Percentiles rank a stretch among this genome's conserved stretches.
These are phyloP conservation scores for Backusella tuberculispora DNA, from an alignment of 192 early-diverging fungal genomes.

Conservation along the genomic window DNA sequence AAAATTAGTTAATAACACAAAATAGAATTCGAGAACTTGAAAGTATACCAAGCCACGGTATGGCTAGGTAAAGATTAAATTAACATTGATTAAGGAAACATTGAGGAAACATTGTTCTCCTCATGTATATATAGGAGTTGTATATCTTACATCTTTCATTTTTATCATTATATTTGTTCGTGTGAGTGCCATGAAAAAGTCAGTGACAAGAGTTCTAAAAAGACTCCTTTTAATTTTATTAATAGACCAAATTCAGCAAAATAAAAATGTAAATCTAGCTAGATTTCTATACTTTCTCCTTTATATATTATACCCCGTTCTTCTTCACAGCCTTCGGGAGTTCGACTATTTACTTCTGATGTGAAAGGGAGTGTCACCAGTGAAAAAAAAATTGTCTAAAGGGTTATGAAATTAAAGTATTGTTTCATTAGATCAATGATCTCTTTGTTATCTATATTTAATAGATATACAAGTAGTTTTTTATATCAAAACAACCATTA, in stretches of 20 bases:
- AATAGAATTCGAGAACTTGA: constrained; percentile 11
- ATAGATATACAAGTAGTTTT: neutral
- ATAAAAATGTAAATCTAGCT: constrained; percentile 13
- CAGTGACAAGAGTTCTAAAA: neutral
- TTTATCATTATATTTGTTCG: neutral
- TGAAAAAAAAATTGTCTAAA: neutral
- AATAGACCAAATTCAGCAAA: constrained; percentile 17
- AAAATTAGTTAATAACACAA: constrained; percentile 14
- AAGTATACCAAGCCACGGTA: constrained; percentile 9
- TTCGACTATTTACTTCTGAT: neutral
- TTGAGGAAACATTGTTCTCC: neutral
- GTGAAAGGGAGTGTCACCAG: constrained; percentile 1
- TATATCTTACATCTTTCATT: neutral
- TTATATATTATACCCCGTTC: neutral
- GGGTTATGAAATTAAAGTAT: neutral
- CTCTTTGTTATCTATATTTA: neutral
- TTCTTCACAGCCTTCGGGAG: constrained; percentile 15
- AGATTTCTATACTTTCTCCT: constrained; percentile 4
- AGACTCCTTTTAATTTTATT: constrained; percentile 14
- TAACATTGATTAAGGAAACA: constrained; percentile 4
- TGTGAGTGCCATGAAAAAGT: neutral
- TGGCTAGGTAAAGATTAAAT: constrained; percentile 15
- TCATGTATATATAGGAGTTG: neutral
- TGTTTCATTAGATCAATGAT: neutral
- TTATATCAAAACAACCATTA: neutral